Evolutionary conservation across 257 asterid genomes (phyloP), one percentile per base, ranked within the genome.

Genomic region (Linaria vulgaris): DNA sequence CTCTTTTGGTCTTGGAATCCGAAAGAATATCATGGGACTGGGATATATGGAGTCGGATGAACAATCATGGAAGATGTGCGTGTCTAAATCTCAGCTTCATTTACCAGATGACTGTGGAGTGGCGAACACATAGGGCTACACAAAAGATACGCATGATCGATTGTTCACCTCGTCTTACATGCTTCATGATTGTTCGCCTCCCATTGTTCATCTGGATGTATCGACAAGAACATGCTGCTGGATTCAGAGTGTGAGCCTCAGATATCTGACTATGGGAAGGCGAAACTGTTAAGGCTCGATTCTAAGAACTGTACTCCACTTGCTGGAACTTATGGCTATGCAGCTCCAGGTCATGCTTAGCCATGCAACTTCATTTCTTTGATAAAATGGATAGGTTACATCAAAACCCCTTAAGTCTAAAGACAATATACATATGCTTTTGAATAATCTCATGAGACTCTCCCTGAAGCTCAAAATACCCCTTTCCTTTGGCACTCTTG

Each of bases 131-230:
- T 73, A 60, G 17, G 7, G 70, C 21, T 77, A 70, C 54, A 39
- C 50, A 37, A 76, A 69, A 38, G 83, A 77, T n/a, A n/a, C n/a
- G n/a, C n/a, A n/a, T n/a, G n/a, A n/a, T n/a, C n/a, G n/a, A n/a
- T n/a, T n/a, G n/a, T n/a, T n/a, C n/a, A n/a, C 80, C 34, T 56
- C 74, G 45, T 63, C 78, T 5, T 78, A 78, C 27, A 59, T 74
- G 79, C 86, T 71, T 30, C 83, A 81, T 58, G 72, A 68, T 56
- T 68, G 74, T 38, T 72, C 54, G 4, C 82, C 79, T 41, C 77
- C 80, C 3, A 71, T 82, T 6, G 64, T 82, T 57, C 88, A 82
- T 24, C 71, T 69, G 15, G 83, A 75, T 47, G 62, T 74, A 55
- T 71, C 80, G 9, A 78, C 67, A 78, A 74, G 63, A 78, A 78